Conservation (phyloP, 192 early-diverging fungal species). For the Entomortierella chlamydospora region DNA sequence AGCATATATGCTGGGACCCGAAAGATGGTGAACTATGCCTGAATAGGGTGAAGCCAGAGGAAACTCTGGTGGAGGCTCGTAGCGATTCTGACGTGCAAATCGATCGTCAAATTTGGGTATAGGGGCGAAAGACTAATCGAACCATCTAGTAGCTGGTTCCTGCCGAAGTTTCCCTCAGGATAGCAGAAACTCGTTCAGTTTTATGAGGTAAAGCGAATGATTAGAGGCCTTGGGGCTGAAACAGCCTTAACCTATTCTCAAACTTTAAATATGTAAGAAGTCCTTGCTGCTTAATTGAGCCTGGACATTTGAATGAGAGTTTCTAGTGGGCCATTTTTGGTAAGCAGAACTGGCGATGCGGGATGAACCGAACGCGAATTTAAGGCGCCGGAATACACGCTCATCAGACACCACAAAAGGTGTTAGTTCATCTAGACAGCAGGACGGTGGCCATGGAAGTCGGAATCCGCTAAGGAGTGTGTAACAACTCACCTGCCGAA, state of each 20-base stretch:
- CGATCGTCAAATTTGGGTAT: conserved; percentile 86
- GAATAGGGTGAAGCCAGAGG: no score
- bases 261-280: conserved; percentile 89
- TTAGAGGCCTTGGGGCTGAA: conserved; percentile 83
- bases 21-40: no score
- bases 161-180: conserved; percentile 87
- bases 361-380: conserved; percentile 87
- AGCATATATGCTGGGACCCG: no score
- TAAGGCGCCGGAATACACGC: conserved; percentile 79
- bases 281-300: conserved; percentile 76
- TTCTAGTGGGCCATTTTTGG: conserved; percentile 92
- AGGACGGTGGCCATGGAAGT: conserved; percentile 89
- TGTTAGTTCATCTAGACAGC: conserved; percentile 85
- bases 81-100: no score
- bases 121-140: conserved; percentile 88
- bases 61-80: no score
- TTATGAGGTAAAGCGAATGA: conserved; percentile 88
- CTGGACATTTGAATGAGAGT: conserved; percentile 76
- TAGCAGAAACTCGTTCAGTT: conserved; percentile 83
- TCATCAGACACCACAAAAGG: conserved; percentile 85
- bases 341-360: conserved; percentile 91
- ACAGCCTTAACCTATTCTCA: conserved; percentile 85
- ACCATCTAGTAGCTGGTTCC: conserved; percentile 89
- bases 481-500: conserved; percentile 73
- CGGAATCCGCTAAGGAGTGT: conserved; percentile 85